phyloP scores from a whole-genome alignment of 306 rosid species.

The Quercus variabilis region DNA sequence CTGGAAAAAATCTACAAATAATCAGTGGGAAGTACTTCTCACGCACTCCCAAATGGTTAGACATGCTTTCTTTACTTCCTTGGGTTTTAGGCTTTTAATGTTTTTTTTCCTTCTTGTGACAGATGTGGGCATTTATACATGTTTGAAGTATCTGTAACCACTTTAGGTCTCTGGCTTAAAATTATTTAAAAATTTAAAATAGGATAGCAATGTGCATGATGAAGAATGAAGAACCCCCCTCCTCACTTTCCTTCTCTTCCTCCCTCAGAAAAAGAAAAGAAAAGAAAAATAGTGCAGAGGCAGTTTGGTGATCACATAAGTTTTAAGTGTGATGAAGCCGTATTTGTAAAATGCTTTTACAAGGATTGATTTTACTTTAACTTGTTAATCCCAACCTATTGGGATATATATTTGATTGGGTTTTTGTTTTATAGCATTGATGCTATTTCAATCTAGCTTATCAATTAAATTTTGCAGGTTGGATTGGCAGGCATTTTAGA shows the following conservation, averaged over 20 bases:
- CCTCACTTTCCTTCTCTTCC: not conserved
- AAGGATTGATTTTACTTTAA: not conserved
- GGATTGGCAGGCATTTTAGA: constrained; percentile 73
- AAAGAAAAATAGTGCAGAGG: not conserved
- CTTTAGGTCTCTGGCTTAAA: not conserved
- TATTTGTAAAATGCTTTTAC: not conserved
- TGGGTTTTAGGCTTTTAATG: constrained; percentile 8
- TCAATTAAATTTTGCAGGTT: constrained; percentile 57
- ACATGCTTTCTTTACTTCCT: constrained; percentile 34
- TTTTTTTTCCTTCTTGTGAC: not conserved
- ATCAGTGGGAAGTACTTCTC: constrained; percentile 80
- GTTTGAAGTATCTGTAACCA: not conserved
- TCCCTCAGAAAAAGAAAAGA: not conserved
- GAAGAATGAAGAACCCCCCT: not conserved
- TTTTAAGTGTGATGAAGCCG: not conserved
- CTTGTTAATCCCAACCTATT: not conserved
- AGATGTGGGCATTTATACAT: not conserved
- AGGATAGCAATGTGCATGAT: not conserved
- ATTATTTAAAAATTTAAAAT: not conserved
- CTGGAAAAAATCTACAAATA: constrained; percentile 62
- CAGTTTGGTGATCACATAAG: constrained; percentile 6
- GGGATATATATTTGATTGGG: not conserved
- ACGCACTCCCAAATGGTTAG: constrained; percentile 97
- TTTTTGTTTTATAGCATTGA: constrained; percentile 5
- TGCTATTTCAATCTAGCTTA: constrained; percentile 5